phyloP scores from a whole-genome alignment of 805 yeast genomes.

The Ogataea glucozyma region DNA sequence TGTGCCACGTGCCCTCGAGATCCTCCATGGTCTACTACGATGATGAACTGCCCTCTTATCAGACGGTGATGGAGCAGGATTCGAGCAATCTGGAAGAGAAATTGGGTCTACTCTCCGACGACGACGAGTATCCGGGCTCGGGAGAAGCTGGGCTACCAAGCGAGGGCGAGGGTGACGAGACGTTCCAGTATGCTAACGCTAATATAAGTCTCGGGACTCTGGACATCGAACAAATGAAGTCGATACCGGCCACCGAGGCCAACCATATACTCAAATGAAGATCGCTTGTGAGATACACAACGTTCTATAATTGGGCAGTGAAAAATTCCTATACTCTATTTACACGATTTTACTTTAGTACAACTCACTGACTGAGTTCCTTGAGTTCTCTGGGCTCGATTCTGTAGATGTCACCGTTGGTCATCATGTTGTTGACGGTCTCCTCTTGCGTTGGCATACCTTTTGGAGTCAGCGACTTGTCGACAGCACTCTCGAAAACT shows the following conservation, averaged over 20 bases:
- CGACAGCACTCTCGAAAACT: slow-evolving; percentile 58
- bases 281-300: not conserved
- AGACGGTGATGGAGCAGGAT: slow-evolving; percentile 28
- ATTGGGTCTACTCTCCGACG: slow-evolving; percentile 29
- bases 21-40: slow-evolving; percentile 29
- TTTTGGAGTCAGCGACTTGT: slow-evolving; percentile 35
- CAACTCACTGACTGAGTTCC: slow-evolving; percentile 6
- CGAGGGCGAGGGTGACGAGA: slow-evolving; percentile 13
- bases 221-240: slow-evolving; percentile 18
- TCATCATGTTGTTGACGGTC: slow-evolving; percentile 34
- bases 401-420: slow-evolving; percentile 40
- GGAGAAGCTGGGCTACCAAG: not conserved
- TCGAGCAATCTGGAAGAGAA: slow-evolving; percentile 22
- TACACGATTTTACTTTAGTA: slow-evolving; percentile 3
- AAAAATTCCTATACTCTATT: slow-evolving; percentile 4
- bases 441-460: slow-evolving; percentile 31
- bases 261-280: slow-evolving; percentile 19
- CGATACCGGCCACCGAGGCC: slow-evolving; percentile 20
- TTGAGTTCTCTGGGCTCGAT: slow-evolving; percentile 34
- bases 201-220: slow-evolving; percentile 23
- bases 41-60: slow-evolving; percentile 31
- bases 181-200: slow-evolving; percentile 17
- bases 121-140: slow-evolving; percentile 12
- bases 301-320: not conserved
- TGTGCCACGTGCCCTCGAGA: slow-evolving; percentile 26